phyloP scores from a whole-genome alignment of 495 filamentous ascomycete species.

The Penicillium salamii region DNA sequence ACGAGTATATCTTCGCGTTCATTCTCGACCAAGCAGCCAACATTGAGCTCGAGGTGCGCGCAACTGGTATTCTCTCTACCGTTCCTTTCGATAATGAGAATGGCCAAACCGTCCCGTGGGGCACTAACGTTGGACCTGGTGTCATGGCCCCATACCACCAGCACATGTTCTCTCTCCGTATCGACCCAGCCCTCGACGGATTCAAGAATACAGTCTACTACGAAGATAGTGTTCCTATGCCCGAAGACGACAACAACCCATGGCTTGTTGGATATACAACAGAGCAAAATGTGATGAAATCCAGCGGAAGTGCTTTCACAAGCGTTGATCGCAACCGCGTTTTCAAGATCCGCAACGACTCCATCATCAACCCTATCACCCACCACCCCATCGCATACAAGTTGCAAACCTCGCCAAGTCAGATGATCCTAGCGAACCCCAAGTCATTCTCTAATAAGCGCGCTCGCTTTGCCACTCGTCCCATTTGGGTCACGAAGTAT shows the following conservation, averaged over 20 bases:
- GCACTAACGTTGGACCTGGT: conserved; percentile 83
- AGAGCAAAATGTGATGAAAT: conserved; percentile 56
- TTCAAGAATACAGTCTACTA: conserved; percentile 66
- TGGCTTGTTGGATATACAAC: conserved; percentile 73
- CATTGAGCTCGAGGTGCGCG: conserved; percentile 76
- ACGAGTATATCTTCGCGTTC: conserved; percentile 83
- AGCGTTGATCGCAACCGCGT: conserved; percentile 62
- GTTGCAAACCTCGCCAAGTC: conserved; percentile 67
- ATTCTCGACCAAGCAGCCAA: conserved; percentile 85
- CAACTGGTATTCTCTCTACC: conserved; percentile 84
- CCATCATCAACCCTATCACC: conserved; percentile 66
- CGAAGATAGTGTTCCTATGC: conserved; percentile 71
- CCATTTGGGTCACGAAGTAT: conserved; percentile 80
- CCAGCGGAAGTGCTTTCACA: conserved; percentile 62
- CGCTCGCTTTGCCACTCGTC: conserved; percentile 78
- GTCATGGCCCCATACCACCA: conserved; percentile 79
- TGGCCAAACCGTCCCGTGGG: conserved; percentile 61
- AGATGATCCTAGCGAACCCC: conserved; percentile 71
- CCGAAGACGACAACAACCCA: conserved; percentile 69
- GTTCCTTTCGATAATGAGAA: conserved; percentile 64
- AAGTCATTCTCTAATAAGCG: conserved; percentile 70
- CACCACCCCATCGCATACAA: conserved; percentile 78
- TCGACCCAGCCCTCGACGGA: conserved; percentile 82
- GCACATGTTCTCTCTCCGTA: conserved; percentile 85
- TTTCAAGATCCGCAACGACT: conserved; percentile 81